Base-by-base conservation (phyloP, 1,284 basidiomycete genomes). In the Leccinum insolens region DNA sequence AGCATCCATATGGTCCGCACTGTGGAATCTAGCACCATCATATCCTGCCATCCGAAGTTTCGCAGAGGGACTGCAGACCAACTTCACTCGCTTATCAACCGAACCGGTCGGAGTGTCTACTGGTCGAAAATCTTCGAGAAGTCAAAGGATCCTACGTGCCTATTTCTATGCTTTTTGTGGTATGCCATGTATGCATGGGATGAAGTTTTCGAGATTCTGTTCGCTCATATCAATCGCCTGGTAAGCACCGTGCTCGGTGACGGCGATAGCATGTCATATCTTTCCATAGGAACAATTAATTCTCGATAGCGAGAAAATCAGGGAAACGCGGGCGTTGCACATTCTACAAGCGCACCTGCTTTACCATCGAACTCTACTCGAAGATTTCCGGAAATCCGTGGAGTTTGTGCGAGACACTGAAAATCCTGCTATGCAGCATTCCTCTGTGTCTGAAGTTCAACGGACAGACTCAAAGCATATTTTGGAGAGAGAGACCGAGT, bases 161-260 rank as follows among this genome's bases (percentile, higher is more conserved):
- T 86, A 2, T 74, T 87, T 28, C 69, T 88, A 12, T 81, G 82
- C 34, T 79, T 83, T 57, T 72, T 88, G 61, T 88, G 87, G 86
- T 85, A 86, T 71, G 82, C 84, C 0, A 73, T 88, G 61, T 88
- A 88, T 70, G 79, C 85, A 2, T 88, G 86, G 86, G 86, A 88
- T 65, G 85, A 88, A 71, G 78, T 84, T 4, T 74, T 86, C 46
- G 85, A 87, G 71, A 68, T 72, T 7, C 72, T 88, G 41, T 83
- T 84, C 66, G 68, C 73, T 7, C 83, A 88, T 70, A 81, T 88
- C 17, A 80, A 79, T 62, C 70, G 67, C n/a, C 69, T 86, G 70
- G 85, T 81, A 63, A 59, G 79, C 73, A n/a, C 7, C 14, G 4
- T 28, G 20, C 2, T n/a, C 3, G 14, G 17, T 34, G 31, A 37